Evolutionary conservation across 768 basidiomycete species (phyloP), one percentile per base, ranked within the genome.

Genomic region (Lactarius trivialis): DNA sequence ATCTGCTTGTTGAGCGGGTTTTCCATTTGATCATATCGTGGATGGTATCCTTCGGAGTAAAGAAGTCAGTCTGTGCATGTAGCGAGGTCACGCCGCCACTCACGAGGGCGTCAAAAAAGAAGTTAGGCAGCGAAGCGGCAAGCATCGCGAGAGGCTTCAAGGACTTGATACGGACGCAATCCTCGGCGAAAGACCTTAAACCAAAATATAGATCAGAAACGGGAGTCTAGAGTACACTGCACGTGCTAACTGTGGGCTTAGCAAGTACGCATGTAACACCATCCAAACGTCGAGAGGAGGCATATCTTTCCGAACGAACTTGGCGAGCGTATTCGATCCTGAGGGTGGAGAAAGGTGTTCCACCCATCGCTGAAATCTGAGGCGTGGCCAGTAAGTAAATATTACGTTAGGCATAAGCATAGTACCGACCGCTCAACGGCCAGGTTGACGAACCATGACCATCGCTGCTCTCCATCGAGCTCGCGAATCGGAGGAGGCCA

Each of bases 191-290:
- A 60, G 70, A 67, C 12, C 67, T 70, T 55, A 33, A 36, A n/a
- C 15, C 30, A 19, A 12, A 30, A 30, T 21, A 56, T 28, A 15
- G 33, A 24, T 61, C 49, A 61, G 39, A 34, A 11, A 28, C 21
- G 24, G 30, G 3, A 36, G 36, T 37, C 3, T 26, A 7, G 15
- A 32, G 24, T 17, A 11, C 2, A 12, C 33, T 33, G 21, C 8
- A 19, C 15, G 26, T 49, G 33, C 69, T 66, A 67, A 77, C 77
- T 71, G 68, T 12, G 76, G 76, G 51, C 68, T 75, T 24, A 77
- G 74, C 53, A 75, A 21, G 67, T 78, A 78, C 1, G 76, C 77
- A 21, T 77, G 76, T 73, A 77, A 76, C 21, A 77, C 73, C 76
- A 77, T 76, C 70, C 74, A 73, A 26, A 77, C 76, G 43, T 77